These are phyloP conservation scores for Arthrocladium fulminans DNA, from an alignment of 2,329 filamentous ascomycete species.

Conservation along the genomic window DNA sequence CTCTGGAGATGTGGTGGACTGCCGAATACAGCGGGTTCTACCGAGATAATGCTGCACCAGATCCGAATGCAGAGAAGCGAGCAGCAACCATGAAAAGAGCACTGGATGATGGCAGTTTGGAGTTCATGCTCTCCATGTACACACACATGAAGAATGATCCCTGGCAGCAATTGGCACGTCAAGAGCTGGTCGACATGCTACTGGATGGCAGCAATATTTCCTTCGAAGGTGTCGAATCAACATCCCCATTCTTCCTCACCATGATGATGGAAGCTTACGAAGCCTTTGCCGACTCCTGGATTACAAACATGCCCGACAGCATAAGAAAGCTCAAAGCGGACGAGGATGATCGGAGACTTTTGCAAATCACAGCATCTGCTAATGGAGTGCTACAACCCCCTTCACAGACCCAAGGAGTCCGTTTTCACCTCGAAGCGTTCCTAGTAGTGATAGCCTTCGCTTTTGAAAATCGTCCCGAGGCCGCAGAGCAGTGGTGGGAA, in stretches of 20 bases:
- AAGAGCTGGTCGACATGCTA: constrained; percentile 71
- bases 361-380: constrained; percentile 38
- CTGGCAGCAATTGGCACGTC: constrained; percentile 80
- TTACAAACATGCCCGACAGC: constrained; percentile 89
- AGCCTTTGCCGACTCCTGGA: constrained; percentile 80
- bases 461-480: constrained; percentile 76
- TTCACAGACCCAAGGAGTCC: constrained; percentile 37
- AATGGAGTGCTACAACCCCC: constrained; percentile 35
- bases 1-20: constrained; percentile 76
- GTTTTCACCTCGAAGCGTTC: constrained; percentile 68
- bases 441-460: constrained; percentile 85
- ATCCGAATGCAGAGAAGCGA: constrained; percentile 46
- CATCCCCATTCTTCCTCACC: constrained; percentile 62
- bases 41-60: constrained; percentile 61
- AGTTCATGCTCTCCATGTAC: constrained; percentile 79
- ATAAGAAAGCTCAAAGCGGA: constrained; percentile 76
- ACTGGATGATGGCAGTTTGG: constrained; percentile 80
- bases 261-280: constrained; percentile 75
- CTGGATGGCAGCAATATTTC: constrained; percentile 67
- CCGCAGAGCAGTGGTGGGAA: constrained; percentile 81
- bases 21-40: constrained; percentile 89
- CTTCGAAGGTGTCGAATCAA: constrained; percentile 53
- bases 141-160: constrained; percentile 70
- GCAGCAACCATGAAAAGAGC: constrained; percentile 66
- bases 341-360: constrained; percentile 67